Percentiles rank a stretch among this genome's conserved stretches.
Evolutionary conservation across 2,329 filamentous ascomycete species (phyloP).

Genomic region (Davidsoniella virescens): DNA sequence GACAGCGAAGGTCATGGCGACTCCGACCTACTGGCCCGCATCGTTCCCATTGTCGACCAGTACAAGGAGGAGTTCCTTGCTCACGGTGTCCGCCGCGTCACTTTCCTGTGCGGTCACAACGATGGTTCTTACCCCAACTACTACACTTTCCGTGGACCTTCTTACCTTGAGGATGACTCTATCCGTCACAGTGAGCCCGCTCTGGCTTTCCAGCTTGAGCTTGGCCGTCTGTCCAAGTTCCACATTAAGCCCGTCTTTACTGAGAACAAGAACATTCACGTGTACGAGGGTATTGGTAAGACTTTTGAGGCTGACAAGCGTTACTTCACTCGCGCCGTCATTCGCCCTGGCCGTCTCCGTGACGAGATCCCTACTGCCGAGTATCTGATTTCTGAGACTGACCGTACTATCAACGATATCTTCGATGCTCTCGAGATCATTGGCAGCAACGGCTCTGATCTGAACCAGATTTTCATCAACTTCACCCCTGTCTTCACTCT

Average conservation of each 20-base stretch:
- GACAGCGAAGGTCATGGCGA: constrained; percentile 77
- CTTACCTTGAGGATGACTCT: constrained; percentile 78
- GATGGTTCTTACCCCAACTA: constrained; percentile 93
- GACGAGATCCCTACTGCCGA: constrained; percentile 98
- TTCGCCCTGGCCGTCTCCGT: constrained; percentile 80
- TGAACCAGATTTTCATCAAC: constrained; percentile 99
- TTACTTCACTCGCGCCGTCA: constrained; percentile 94
- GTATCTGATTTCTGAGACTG: constrained; percentile 93
- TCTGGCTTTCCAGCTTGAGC: constrained; percentile 94
- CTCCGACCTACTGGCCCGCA: constrained; percentile 59
- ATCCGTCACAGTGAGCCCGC: constrained; percentile 96
- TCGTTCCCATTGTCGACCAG: constrained; percentile 58
- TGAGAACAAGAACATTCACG: constrained; percentile 97
- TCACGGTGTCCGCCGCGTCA: constrained; percentile 73
- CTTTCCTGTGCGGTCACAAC: constrained; percentile 89
- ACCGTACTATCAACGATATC: constrained; percentile 93
- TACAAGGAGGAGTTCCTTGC: constrained; percentile 71
- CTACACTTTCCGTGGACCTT: constrained; percentile 92
- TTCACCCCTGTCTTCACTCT: constrained; percentile 95
- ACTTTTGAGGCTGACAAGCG: constrained; percentile 91
- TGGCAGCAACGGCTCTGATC: constrained; percentile 95
- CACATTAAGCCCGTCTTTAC: constrained; percentile 97
- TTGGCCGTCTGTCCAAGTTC: constrained; percentile 88
- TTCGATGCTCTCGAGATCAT: constrained; percentile 96
- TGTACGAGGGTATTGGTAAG: constrained; percentile 94